Evolutionary conservation across 352 stramenopile genomes (phyloP).

Genomic region (Globisporangium nagaii): DNA sequence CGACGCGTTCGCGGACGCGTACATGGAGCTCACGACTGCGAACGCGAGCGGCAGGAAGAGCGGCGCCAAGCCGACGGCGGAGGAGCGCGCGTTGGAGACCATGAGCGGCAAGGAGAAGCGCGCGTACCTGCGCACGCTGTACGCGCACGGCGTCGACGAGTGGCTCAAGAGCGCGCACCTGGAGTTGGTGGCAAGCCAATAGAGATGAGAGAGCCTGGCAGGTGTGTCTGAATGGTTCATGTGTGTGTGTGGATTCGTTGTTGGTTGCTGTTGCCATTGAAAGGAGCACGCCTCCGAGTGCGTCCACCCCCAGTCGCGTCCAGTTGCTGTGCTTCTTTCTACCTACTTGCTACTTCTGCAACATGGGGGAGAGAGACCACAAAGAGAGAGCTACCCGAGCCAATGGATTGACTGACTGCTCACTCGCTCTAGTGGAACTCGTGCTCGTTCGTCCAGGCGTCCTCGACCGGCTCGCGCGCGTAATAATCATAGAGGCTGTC

Average conservation of each 20-base stretch:
- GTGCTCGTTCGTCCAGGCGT: slow-evolving; percentile 92
- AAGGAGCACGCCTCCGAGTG: too few species aligned
- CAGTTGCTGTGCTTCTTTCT: too few species aligned
- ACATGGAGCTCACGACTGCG: slow-evolving; percentile 30
- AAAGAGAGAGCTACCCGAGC: slow-evolving; percentile 3
- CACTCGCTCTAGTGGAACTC: slow-evolving; percentile 93
- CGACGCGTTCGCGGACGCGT: slow-evolving; percentile 32
- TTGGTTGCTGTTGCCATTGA: too few species aligned
- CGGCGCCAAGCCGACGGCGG: slow-evolving; percentile 23
- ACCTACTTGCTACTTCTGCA: background rate
- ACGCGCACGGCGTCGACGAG: slow-evolving; percentile 35
- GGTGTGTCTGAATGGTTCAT: too few species aligned
- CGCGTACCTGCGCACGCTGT: slow-evolving; percentile 36
- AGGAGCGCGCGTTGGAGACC: slow-evolving; percentile 26
- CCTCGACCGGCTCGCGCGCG: slow-evolving; percentile 84
- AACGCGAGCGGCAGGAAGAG: slow-evolving; percentile 12
- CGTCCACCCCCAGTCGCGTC: too few species aligned
- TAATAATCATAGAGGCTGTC: slow-evolving; percentile 98
- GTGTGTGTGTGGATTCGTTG: too few species aligned
- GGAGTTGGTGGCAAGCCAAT: background rate
- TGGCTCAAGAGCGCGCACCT: slow-evolving; percentile 38
- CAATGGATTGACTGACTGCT: slow-evolving; percentile 8
- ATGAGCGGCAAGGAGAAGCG: slow-evolving; percentile 30
- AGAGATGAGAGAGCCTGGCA: too few species aligned
- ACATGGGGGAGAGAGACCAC: too few species aligned